Evolutionary conservation across 176 grass and related monocot species (phyloP).

Genomic region (Triticum timopheevii): DNA sequence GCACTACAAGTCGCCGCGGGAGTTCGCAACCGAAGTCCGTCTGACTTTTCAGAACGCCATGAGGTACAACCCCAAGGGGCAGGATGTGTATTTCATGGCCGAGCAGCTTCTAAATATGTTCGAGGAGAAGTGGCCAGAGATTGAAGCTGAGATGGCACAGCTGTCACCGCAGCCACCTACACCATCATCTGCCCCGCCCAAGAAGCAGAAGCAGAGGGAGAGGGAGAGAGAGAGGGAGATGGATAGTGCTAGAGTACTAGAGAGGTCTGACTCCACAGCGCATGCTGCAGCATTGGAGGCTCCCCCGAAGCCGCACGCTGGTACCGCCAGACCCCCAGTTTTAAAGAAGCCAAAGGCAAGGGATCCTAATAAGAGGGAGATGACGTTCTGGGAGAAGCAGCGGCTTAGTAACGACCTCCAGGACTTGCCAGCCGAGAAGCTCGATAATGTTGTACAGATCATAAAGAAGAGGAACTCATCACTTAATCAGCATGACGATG

Average conservation of each 20-base stretch:
- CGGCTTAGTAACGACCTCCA: conserved; percentile 53
- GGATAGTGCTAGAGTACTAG: conserved; percentile 51
- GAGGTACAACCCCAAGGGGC: conserved; percentile 78
- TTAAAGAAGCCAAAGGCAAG: conserved; percentile 85
- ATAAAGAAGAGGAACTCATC: conserved; percentile 77
- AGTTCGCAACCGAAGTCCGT: conserved; percentile 66
- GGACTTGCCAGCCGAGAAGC: conserved; percentile 60
- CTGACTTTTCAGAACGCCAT: conserved; percentile 90
- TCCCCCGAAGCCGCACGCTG: conserved; percentile 45
- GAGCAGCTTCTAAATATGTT: conserved; percentile 68
- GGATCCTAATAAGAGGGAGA: conserved; percentile 82
- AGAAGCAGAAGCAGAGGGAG: conserved; percentile 46
- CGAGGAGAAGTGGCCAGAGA: conserved; percentile 59
- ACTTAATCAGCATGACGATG: conserved; percentile 78
- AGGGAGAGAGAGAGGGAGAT: conserved; percentile 30
- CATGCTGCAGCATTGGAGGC: conserved; percentile 42
- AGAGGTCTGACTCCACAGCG: conserved; percentile 71
- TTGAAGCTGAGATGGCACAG: conserved; percentile 58
- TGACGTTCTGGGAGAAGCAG: conserved; percentile 77
- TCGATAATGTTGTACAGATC: conserved; percentile 83
- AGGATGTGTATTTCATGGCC: conserved; percentile 72
- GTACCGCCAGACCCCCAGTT: conserved; percentile 45
- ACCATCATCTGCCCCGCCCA: conserved; percentile 46
- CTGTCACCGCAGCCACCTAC: conserved; percentile 47
- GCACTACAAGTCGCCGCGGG: conserved; percentile 55